Evolutionary conservation across 495 filamentous ascomycete species (phyloP).

Genomic region (Penicillium bovifimosum): DNA sequence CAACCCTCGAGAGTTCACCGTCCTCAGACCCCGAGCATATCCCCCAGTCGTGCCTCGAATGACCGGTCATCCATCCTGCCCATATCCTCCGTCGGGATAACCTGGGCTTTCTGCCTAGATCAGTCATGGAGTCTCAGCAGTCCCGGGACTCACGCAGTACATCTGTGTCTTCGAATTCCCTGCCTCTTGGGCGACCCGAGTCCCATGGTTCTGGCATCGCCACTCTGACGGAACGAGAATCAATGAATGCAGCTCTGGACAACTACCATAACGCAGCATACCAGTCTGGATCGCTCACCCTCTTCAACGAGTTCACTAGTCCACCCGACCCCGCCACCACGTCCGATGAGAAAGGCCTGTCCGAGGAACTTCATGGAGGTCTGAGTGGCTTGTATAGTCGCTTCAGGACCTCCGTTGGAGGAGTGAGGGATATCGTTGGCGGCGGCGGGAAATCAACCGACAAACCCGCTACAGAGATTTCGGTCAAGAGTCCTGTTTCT

Average conservation of each 20-base stretch:
- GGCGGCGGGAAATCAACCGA: constrained; percentile 37
- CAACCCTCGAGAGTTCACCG: not conserved
- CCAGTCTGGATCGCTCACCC: constrained; percentile 71
- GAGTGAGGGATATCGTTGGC: constrained; percentile 54
- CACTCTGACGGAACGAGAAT: constrained; percentile 61
- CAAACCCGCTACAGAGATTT: constrained; percentile 22
- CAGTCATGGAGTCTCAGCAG: constrained; percentile 37
- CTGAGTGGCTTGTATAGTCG: constrained; percentile 81
- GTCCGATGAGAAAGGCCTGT: constrained; percentile 59
- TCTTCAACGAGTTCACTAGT: constrained; percentile 76
- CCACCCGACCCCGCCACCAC: constrained; percentile 44
- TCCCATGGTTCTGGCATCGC: constrained; percentile 59
- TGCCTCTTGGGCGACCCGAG: constrained; percentile 44
- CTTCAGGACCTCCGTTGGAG: constrained; percentile 71
- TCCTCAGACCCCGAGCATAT: not conserved
- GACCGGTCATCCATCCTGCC: constrained; percentile 1
- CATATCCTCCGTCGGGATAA: constrained; percentile 13
- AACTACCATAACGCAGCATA: constrained; percentile 80
- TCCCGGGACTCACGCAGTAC: constrained; percentile 36
- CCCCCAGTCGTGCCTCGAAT: constrained; percentile 2
- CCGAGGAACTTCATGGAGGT: constrained; percentile 73
- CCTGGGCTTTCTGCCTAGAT: constrained; percentile 12
- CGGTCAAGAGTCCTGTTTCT: constrained; percentile 22
- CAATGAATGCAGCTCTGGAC: constrained; percentile 68
- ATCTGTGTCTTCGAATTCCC: constrained; percentile 39